Percentiles rank a stretch among this genome's conserved stretches.
These are phyloP conservation scores for Saccharomycopsis microspora DNA, from an alignment of 805 yeast species.

Conservation along the genomic window DNA sequence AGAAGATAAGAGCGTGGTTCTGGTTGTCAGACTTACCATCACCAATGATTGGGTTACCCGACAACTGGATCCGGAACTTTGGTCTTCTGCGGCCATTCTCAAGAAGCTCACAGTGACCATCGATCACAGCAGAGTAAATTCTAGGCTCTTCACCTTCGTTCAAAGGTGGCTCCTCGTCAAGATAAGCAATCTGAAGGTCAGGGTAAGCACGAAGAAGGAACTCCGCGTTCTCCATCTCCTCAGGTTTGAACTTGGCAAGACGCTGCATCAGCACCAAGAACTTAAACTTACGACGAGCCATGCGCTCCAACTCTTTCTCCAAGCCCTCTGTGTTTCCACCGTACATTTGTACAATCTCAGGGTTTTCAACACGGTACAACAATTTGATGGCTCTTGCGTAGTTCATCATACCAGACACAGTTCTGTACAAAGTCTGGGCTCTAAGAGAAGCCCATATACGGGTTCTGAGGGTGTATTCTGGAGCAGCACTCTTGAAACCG, in stretches of 20 bases:
- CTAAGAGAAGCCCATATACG: constrained; percentile 82
- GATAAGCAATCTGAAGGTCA: constrained; percentile 41
- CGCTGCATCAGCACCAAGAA: constrained; percentile 85
- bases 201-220: constrained; percentile 67
- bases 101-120: constrained; percentile 44
- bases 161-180: constrained; percentile 32
- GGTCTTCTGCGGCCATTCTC: constrained; percentile 53
- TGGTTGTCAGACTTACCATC: constrained; percentile 97
- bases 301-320: constrained; percentile 52
- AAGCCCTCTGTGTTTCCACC: constrained; percentile 47
- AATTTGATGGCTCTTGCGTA: constrained; percentile 64
- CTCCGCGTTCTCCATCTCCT: constrained; percentile 59
- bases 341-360: constrained; percentile 46
- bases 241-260: constrained; percentile 47
- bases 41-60: constrained; percentile 92
- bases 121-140: constrained; percentile 58
- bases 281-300: constrained; percentile 73
- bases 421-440: constrained; percentile 74
- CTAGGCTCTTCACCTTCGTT: constrained; percentile 21
- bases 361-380: constrained; percentile 55
- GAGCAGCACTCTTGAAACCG: constrained; percentile 60
- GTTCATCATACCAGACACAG: constrained; percentile 76
- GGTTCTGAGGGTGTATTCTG: constrained; percentile 56
- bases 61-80: constrained; percentile 53
- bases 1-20: constrained; percentile 75